A percentile compares a stretch with the other conserved stretches of the same genome.
Conservation (phyloP, 176 grass and related monocot species). For the Cocos nucifera region DNA sequence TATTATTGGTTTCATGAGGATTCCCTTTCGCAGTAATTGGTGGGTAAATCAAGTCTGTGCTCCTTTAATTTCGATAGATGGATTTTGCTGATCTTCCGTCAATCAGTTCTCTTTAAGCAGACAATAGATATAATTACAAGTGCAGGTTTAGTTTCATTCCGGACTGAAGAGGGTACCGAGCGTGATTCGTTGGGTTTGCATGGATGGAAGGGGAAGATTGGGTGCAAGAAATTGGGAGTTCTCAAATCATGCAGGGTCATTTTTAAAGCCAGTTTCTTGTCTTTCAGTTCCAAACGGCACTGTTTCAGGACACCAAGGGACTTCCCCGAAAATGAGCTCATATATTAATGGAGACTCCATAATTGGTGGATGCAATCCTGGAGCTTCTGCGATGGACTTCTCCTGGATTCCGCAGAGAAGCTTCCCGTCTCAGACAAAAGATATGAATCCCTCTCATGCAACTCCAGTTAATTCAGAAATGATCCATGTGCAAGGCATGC, state of each 20-base stretch:
- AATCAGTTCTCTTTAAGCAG: too few species aligned
- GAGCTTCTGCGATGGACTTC: not conserved
- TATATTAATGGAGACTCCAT: not conserved
- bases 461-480: not conserved
- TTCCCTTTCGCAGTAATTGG: too few species aligned
- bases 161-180: too few species aligned
- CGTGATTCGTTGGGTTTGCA: not conserved
- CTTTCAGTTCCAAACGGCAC: not conserved
- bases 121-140: too few species aligned
- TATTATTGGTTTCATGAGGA: too few species aligned
- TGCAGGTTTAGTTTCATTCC: too few species aligned
- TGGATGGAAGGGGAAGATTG: constrained; percentile 24
- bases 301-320: constrained; percentile 12
- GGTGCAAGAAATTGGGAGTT: constrained; percentile 15
- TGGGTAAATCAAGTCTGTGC: too few species aligned
- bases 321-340: constrained; percentile 19
- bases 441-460: not conserved
- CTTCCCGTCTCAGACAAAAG: not conserved
- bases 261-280: constrained; percentile 2
- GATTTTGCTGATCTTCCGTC: too few species aligned
- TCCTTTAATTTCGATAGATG: too few species aligned
- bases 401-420: constrained; percentile 17
- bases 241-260: not conserved
- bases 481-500: not conserved
- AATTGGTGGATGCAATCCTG: constrained; percentile 5